Percentiles rank a stretch among this genome's conserved stretches.
These are phyloP conservation scores for Tephrocybe rancida DNA, from an alignment of 768 basidiomycete species.

Conservation along the genomic window DNA sequence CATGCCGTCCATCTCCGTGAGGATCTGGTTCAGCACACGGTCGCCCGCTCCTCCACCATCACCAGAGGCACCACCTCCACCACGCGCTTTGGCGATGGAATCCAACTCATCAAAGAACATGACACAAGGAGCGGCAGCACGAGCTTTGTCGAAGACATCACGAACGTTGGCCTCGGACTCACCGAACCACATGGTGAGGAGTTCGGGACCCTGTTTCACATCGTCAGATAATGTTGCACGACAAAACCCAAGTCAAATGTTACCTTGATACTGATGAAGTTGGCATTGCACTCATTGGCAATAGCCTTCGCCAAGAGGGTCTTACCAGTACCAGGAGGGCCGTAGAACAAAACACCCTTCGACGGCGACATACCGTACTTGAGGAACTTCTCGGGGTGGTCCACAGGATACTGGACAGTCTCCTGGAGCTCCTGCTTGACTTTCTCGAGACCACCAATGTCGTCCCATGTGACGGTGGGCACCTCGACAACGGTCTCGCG, in stretches of 20 bases:
- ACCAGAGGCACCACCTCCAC: slow-evolving; percentile 74
- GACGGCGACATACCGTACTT: slow-evolving; percentile 99
- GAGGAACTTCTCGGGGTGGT: slow-evolving; percentile 99
- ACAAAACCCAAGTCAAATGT: neutral
- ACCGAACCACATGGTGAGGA: slow-evolving; percentile 99
- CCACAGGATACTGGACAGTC: slow-evolving; percentile 99
- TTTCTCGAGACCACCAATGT: slow-evolving; percentile 98
- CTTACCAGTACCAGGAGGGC: slow-evolving; percentile 99
- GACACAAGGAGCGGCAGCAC: slow-evolving; percentile 98
- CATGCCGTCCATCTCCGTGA: slow-evolving; percentile 99
- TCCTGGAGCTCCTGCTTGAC: slow-evolving; percentile 99
- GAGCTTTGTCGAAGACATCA: slow-evolving; percentile 99
- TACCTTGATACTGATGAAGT: slow-evolving; percentile 99
- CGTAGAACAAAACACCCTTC: slow-evolving; percentile 99
- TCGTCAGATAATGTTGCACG: slow-evolving; percentile 14
- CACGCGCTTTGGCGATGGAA: slow-evolving; percentile 97
- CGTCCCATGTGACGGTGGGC: slow-evolving; percentile 98
- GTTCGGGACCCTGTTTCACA: slow-evolving; percentile 77
- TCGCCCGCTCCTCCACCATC: slow-evolving; percentile 97
- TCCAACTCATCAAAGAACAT: slow-evolving; percentile 99
- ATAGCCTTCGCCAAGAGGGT: slow-evolving; percentile 98
- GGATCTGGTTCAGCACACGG: slow-evolving; percentile 95
- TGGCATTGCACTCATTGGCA: slow-evolving; percentile 99
- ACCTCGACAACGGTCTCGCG: slow-evolving; percentile 99
- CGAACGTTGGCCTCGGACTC: slow-evolving; percentile 99